Evolutionary conservation across 495 filamentous ascomycete genomes (phyloP).

Genomic region (Penicillium bovifimosum): DNA sequence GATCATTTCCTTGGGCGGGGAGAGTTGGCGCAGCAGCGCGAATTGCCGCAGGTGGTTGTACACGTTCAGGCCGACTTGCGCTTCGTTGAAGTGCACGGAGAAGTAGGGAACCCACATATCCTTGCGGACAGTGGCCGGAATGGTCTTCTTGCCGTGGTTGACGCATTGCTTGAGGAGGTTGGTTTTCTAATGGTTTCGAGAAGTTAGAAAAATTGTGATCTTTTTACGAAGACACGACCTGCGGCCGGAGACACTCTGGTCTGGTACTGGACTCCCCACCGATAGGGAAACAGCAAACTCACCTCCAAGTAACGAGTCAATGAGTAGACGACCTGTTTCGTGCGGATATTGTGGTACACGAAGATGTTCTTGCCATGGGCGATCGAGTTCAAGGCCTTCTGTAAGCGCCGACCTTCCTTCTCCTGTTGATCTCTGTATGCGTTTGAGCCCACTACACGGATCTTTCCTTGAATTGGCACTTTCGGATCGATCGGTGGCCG

Average conservation of each 20-base stretch:
- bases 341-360: conserved; percentile 72
- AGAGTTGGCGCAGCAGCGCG: conserved; percentile 42
- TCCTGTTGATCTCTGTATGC: conserved; percentile 36
- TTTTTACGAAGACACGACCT: not conserved
- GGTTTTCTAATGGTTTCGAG: conserved; percentile 47
- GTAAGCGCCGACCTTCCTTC: conserved; percentile 38
- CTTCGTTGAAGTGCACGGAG: conserved; percentile 62
- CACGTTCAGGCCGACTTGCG: conserved; percentile 63
- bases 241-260: not conserved
- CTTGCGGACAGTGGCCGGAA: conserved; percentile 71
- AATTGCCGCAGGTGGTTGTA: conserved; percentile 82
- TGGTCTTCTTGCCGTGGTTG: conserved; percentile 86
- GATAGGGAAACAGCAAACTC: conserved; percentile 14
- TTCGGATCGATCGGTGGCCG: conserved; percentile 36
- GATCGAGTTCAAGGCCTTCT: conserved; percentile 43
- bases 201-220: conserved; percentile 7
- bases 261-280: not conserved
- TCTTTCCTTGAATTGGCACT: conserved; percentile 36
- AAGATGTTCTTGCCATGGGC: conserved; percentile 69
- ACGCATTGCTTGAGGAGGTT: conserved; percentile 67
- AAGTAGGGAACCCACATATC: conserved; percentile 87
- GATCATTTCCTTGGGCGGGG: conserved; percentile 45
- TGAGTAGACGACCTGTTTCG: conserved; percentile 81
- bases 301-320: conserved; percentile 65
- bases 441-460: conserved; percentile 35